These are phyloP conservation scores for Teratosphaeria pseudoeucalypti DNA, from an alignment of 2,329 filamentous ascomycete species.

Conservation along the genomic window DNA sequence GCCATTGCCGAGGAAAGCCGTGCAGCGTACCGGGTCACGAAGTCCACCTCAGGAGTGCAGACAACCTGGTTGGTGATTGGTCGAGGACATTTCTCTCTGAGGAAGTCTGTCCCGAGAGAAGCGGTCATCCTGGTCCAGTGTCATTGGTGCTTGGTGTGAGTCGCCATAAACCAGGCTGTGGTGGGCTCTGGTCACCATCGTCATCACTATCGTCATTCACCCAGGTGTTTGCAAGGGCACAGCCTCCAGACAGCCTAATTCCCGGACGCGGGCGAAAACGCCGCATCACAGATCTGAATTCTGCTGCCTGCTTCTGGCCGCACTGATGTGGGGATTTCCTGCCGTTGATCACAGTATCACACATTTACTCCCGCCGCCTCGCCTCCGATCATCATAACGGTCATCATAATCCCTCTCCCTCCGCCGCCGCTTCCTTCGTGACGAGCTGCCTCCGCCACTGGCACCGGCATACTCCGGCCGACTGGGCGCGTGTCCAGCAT, in stretches of 20 bases:
- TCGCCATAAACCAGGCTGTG: neutral
- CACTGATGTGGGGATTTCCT: neutral
- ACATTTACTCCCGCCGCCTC: slow-evolving; percentile 8
- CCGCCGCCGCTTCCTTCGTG: slow-evolving; percentile 1
- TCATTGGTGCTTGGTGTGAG: neutral
- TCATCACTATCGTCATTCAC: neutral
- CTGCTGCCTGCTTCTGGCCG: neutral
- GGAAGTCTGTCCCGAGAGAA: neutral
- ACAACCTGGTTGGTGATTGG: neutral
- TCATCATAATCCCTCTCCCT: slow-evolving; percentile 5
- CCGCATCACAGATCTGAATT: neutral
- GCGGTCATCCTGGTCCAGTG: neutral
- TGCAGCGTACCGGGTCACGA: neutral
- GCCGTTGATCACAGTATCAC: slow-evolving; percentile 9
- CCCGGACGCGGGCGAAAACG: neutral
- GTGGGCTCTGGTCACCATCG: neutral
- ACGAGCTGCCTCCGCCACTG: slow-evolving; percentile 1
- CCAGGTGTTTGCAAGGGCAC: neutral
- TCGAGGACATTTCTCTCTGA: neutral
- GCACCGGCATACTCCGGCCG: neutral
- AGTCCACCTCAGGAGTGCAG: neutral
- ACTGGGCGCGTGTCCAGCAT: neutral
- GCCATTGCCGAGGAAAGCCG: neutral
- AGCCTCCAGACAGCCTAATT: neutral
- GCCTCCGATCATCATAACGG: slow-evolving; percentile 1